A percentile compares a stretch with the other conserved stretches of the same genome.
Evolutionary conservation across 192 early-diverging fungal species (phyloP).

Genomic region (Thamnidium elegans): DNA sequence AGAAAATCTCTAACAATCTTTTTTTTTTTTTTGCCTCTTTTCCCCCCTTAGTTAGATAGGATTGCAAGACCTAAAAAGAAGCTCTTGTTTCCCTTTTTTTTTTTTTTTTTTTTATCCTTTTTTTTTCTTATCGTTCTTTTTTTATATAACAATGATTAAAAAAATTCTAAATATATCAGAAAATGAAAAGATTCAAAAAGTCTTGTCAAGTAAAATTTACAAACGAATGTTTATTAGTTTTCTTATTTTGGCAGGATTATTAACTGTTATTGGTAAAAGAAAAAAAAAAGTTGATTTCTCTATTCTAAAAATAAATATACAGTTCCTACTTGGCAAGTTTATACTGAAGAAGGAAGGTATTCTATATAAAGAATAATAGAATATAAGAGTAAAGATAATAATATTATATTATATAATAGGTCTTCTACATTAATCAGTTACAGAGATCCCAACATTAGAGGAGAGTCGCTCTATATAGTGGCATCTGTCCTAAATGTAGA

Average conservation of each 20-base stretch:
- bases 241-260: slow-evolving; percentile 11
- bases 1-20: slow-evolving; percentile 5
- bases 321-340: slow-evolving; percentile 36
- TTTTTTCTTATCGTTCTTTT: not conserved
- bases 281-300: not conserved
- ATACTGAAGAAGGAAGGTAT: slow-evolving; percentile 35
- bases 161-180: not conserved
- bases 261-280: slow-evolving; percentile 21
- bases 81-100: no score
- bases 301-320: not conserved
- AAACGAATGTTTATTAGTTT: not conserved
- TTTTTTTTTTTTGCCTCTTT: not conserved
- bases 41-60: not conserved
- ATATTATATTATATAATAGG: slow-evolving; percentile 6
- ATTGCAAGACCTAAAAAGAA: no score
- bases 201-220: not conserved
- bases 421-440: slow-evolving; percentile 26
- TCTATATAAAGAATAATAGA: not conserved
- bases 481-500: slow-evolving; percentile 43
- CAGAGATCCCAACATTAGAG: slow-evolving; percentile 23
- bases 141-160: not conserved
- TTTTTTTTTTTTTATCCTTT: not conserved
- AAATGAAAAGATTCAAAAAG: slow-evolving; percentile 4
- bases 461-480: slow-evolving; percentile 36
- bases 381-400: not conserved